phyloP scores from a whole-genome alignment of 805 yeast species.

The Blastobotrys americana region DNA sequence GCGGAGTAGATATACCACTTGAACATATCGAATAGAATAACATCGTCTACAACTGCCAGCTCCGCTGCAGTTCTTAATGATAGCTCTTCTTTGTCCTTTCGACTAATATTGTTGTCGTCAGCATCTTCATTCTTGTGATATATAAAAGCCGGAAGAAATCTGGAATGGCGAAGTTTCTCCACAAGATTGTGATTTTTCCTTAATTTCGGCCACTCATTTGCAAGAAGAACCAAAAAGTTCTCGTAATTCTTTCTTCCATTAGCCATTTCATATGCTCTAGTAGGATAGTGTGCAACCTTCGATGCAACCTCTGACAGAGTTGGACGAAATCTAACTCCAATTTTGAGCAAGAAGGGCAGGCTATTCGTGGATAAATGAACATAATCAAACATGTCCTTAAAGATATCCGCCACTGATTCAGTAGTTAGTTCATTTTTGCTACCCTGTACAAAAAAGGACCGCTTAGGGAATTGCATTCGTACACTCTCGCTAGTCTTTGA shows the following conservation, averaged over 20 bases:
- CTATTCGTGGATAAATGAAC: conserved; percentile 21
- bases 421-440: conserved; percentile 5
- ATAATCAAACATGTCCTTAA: conserved; percentile 25
- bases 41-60: conserved; percentile 32
- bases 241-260: conserved; percentile 21
- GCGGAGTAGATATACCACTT: conserved; percentile 26
- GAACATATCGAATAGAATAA: conserved; percentile 31
- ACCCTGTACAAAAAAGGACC: conserved; percentile 20
- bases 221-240: conserved; percentile 18
- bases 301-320: conserved; percentile 27
- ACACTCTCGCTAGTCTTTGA: conserved; percentile 2
- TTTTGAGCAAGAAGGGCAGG: conserved; percentile 25
- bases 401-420: conserved; percentile 14
- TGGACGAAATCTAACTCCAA: conserved; percentile 32
- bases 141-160: conserved; percentile 26
- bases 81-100: conserved; percentile 13
- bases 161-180: conserved; percentile 21
- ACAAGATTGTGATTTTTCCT: conserved; percentile 16
- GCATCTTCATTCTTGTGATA: conserved; percentile 15
- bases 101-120: conserved; percentile 13
- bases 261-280: conserved; percentile 21
- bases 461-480: conserved; percentile 19
- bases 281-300: conserved; percentile 23
- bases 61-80: conserved; percentile 25
- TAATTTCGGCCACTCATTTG: conserved; percentile 20